A percentile compares a stretch with the other conserved stretches of the same genome.
Evolutionary conservation across 2,329 filamentous ascomycete species (phyloP).

Genomic region (Phialophora macrospora): DNA sequence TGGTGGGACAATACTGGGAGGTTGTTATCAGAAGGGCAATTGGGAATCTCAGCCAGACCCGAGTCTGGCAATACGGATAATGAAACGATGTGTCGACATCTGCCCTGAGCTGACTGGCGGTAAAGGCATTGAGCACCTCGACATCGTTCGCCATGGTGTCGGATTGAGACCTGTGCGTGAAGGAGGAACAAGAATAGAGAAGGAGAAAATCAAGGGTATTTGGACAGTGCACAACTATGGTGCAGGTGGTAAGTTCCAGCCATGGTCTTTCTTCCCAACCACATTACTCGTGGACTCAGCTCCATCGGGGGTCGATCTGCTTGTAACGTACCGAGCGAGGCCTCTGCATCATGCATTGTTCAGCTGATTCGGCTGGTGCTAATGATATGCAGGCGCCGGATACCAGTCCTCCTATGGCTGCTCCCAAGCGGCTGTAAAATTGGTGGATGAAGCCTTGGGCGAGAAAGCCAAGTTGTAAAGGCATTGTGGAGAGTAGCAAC

Average conservation of each 20-base stretch:
- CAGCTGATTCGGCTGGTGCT: conserved; percentile 38
- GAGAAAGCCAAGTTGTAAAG: conserved; percentile 32
- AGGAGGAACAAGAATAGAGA: conserved; percentile 76
- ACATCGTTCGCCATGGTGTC: conserved; percentile 79
- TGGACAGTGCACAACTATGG: conserved; percentile 70
- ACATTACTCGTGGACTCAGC: conserved; percentile 23
- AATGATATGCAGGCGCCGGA: conserved; percentile 57
- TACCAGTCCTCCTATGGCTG: conserved; percentile 73
- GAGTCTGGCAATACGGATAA: conserved; percentile 79
- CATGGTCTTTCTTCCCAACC: neutral
- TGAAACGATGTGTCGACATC: conserved; percentile 72
- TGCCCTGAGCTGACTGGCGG: conserved; percentile 69
- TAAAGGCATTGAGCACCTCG: conserved; percentile 72
- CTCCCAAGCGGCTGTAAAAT: conserved; percentile 66
- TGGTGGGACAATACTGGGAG: conserved; percentile 87
- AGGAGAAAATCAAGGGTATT: conserved; percentile 66
- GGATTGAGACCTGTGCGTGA: conserved; percentile 77
- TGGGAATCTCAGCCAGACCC: conserved; percentile 82
- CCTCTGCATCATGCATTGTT: neutral
- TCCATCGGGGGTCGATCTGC: neutral
- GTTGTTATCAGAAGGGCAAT: conserved; percentile 76
- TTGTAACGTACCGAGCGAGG: neutral
- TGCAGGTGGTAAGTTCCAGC: conserved; percentile 63
- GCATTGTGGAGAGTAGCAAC: neutral
- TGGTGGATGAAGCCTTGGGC: conserved; percentile 63